Base-by-base conservation (phyloP, 768 basidiomycete species). In the Tricholoma flavovirens region DNA sequence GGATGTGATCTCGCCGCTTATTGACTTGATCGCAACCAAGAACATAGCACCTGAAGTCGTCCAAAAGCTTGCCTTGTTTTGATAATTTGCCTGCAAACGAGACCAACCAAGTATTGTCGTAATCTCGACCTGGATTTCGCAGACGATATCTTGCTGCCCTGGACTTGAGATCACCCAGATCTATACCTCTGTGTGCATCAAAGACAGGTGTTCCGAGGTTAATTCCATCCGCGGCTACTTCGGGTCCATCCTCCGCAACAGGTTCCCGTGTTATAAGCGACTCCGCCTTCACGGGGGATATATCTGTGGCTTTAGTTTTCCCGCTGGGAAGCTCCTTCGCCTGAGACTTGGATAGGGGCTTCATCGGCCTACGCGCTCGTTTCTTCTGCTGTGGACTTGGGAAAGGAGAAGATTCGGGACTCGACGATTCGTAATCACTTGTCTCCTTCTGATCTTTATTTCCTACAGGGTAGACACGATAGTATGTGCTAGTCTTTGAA, bases 1-100 rank as follows among this genome's bases (percentile, higher is more conserved):
- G 66, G 58, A 89, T 89, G 59, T 89, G 87, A 64, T 89, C 87
- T 54, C 83, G 74, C 55, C 87, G 76, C 67, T 84, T 88, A 73
- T 89, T 89, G 54, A 71, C 75, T 65, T 89, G 87, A 24, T 73
- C 68, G 66, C 87, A 89, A 7, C 83, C 87, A 19, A 73, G 60
- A 40, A 89, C 71, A 62, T 89, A 89, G 62, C 87, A 89, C 35
- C 87, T 77, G 60, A 80, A 88, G 40, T 87, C 81, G 9, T 77
- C 72, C 17, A 84, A 65, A 10, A 80, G 73, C 62, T 83, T 79
- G 6, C 87, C 87, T 33, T 73, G 72, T 15, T 70, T 66, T 7
- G 86, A 81, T 33, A 89, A 69, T 60, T 83, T 83, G 29, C 87
- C 87, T 14, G 84, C 86, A 65, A 86, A 89, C 26, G 77, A 78